Conservation (phyloP, 2,329 filamentous ascomycete species). For the Anisogramma anomala region DNA sequence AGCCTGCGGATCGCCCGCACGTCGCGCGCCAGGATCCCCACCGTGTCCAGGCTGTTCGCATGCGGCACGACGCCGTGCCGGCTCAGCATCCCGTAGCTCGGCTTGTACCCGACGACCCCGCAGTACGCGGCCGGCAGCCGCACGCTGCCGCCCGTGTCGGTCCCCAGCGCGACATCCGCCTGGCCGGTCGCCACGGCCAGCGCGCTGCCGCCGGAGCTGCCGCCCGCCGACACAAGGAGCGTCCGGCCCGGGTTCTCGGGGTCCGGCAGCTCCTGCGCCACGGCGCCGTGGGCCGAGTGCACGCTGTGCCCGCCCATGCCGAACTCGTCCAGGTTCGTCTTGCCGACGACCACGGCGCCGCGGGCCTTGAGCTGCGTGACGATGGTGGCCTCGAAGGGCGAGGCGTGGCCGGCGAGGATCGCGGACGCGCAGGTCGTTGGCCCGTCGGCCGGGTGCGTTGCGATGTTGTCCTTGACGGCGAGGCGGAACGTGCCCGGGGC, state of each 20-base stretch:
- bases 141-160: constrained; percentile 86
- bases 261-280: constrained; percentile 16
- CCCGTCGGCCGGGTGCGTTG: constrained; percentile 29
- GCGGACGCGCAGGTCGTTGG: constrained; percentile 75
- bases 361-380: constrained; percentile 53
- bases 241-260: constrained; percentile 15
- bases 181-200: constrained; percentile 59
- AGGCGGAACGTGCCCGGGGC: constrained; percentile 29
- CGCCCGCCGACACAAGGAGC: constrained; percentile 55
- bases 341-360: constrained; percentile 57
- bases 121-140: constrained; percentile 81
- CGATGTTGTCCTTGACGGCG: constrained; percentile 69
- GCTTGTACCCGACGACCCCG: constrained; percentile 75
- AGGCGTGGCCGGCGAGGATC: constrained; percentile 58
- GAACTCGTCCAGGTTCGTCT: constrained; percentile 77
- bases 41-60: constrained; percentile 84
- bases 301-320: constrained; percentile 28
- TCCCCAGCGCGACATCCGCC: constrained; percentile 61
- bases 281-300: constrained; percentile 20
- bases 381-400: constrained; percentile 75
- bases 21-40: constrained; percentile 58
- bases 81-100: constrained; percentile 79
- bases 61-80: constrained; percentile 82
- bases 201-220: constrained; percentile 89
- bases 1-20: constrained; percentile 41